These are phyloP conservation scores for Clavispora carvajalis DNA, from an alignment of 805 yeast species.

Conservation along the genomic window DNA sequence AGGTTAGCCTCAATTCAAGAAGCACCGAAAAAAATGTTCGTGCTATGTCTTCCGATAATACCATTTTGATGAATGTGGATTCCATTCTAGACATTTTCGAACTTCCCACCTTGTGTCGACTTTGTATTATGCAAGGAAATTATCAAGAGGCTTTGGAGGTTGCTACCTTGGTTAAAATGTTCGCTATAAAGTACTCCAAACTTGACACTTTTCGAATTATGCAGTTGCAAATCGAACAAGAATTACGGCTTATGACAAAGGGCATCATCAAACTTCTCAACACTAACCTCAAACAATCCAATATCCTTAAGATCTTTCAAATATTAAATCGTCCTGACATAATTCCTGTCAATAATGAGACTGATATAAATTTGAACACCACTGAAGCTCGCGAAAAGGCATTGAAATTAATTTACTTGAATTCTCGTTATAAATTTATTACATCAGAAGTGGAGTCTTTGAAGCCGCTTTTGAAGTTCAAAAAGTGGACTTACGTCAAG, in stretches of 20 bases:
- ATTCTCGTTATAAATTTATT: constrained; percentile 66
- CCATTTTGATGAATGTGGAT: constrained; percentile 58
- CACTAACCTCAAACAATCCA: constrained; percentile 75
- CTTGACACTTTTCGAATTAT: constrained; percentile 47
- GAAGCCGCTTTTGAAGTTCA: constrained; percentile 49
- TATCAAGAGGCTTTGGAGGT: constrained; percentile 88
- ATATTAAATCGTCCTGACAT: constrained; percentile 67
- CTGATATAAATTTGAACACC: constrained; percentile 1
- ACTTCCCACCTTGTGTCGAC: constrained; percentile 72
- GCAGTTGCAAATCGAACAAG: constrained; percentile 47
- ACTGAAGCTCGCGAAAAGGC: constrained; percentile 12
- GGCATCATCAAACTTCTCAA: constrained; percentile 65
- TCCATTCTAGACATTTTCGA: constrained; percentile 74
- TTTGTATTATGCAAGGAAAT: constrained; percentile 82
- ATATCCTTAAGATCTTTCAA: constrained; percentile 71
- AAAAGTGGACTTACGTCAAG: constrained; percentile 60
- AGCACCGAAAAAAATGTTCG: constrained; percentile 17
- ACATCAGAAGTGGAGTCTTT: constrained; percentile 54
- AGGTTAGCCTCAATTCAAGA: not conserved
- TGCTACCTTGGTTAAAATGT: constrained; percentile 64
- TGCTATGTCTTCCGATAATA: constrained; percentile 20
- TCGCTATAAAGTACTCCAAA: constrained; percentile 65
- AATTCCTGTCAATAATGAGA: constrained; percentile 1
- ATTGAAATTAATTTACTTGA: constrained; percentile 53
- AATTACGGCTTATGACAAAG: constrained; percentile 59